Evolutionary conservation across 768 basidiomycete genomes (phyloP), one percentile per base, ranked within the genome.

Genomic region (Mycena floridula): DNA sequence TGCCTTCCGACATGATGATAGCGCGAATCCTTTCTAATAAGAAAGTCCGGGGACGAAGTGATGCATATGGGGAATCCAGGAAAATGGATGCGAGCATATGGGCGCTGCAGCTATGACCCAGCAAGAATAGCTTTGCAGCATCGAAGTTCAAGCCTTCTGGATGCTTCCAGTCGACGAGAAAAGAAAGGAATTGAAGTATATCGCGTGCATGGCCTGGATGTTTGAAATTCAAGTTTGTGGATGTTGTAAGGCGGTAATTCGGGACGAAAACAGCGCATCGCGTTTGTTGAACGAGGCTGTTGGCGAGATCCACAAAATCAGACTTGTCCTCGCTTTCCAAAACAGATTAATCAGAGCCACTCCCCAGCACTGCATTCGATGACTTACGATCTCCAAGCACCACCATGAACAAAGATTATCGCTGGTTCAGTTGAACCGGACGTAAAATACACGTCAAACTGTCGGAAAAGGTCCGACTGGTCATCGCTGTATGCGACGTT

Each of bases 41-140:
- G 27, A 43, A 42, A 11, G 54, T 53, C 36, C 67, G 59, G 0
- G 83, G 85, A 13, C 60, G 59, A 18, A 85, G 72, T 2, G 67
- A 62, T 42, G 66, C 56, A 1, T 56, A 42, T 3, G 69, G 63
- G 0, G 76, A 71, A 54, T 77, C 68, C 46, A 90, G 69, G 57
- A 89, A 73, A 24, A 91, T 76, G 46, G 81, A 76, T 32, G 76
- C 62, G 9, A 90, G 64, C 72, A 91, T 90, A 60, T 92, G 89
- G 1, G 89, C 85, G 48, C 82, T 72, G 63, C 85, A 88, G 61
- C 86, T 89, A 61, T 91, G 89, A 11, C 87, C 88, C 21, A 88
- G 66, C 35, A 89, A 67, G 61, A 76, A 73, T 36, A 90, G 57
- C 20, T 44, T 59, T 23, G 53, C 48, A 2, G 69, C 60, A 54